These are phyloP conservation scores for Epichloe elymi DNA, from an alignment of 2,329 filamentous ascomycete genomes.

Conservation along the genomic window DNA sequence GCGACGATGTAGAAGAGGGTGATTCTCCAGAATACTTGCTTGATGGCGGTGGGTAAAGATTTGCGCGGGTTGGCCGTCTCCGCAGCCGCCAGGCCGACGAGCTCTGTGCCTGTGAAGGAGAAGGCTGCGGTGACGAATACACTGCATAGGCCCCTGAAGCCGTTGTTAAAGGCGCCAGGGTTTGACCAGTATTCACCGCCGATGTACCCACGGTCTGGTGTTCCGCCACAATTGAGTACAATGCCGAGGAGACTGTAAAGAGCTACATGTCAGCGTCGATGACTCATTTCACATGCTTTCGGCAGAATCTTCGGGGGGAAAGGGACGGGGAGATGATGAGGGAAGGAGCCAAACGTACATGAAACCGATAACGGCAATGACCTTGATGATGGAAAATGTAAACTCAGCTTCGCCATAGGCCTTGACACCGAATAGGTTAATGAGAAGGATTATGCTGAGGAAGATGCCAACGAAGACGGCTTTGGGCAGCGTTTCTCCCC, in stretches of 20 bases:
- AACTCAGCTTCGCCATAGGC: conserved; percentile 88
- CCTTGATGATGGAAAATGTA: conserved; percentile 73
- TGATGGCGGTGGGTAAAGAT: conserved; percentile 73
- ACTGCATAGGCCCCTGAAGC: conserved; percentile 71
- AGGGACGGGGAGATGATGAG: not conserved
- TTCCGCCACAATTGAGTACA: conserved; percentile 73
- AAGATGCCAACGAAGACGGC: conserved; percentile 77
- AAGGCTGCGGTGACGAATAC: conserved; percentile 69
- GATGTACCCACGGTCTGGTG: conserved; percentile 60
- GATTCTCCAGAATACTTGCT: conserved; percentile 94
- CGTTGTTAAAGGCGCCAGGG: conserved; percentile 75
- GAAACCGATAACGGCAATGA: conserved; percentile 75
- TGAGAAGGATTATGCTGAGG: conserved; percentile 57
- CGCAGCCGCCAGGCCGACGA: conserved; percentile 64
- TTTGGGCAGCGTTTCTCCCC: conserved; percentile 51
- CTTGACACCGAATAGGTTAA: conserved; percentile 81
- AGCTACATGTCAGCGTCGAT: not conserved
- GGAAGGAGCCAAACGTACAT: conserved; percentile 42
- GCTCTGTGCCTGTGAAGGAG: conserved; percentile 62
- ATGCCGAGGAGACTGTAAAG: conserved; percentile 65
- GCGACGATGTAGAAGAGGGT: conserved; percentile 80
- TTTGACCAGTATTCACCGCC: conserved; percentile 64
- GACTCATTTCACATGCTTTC: no score
- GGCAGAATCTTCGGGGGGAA: not conserved
- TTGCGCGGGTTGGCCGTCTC: conserved; percentile 71